Evolutionary conservation across 257 asterid species (phyloP), one percentile per base, ranked within the genome.

Genomic region (Asclepias syriaca): DNA sequence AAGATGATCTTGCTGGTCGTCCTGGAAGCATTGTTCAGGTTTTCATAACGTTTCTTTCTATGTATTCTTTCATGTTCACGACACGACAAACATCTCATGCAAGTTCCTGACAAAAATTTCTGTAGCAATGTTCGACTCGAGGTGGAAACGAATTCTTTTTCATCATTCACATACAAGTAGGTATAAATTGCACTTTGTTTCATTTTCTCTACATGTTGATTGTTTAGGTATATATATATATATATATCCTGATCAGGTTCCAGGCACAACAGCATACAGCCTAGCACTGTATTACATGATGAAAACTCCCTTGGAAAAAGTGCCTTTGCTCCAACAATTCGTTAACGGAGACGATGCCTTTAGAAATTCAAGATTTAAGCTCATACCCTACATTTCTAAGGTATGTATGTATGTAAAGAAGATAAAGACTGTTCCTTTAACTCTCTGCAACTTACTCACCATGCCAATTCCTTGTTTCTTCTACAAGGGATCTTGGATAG

Each of bases 401-500:
- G 96, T 89, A 32, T 24, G 57, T 2, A 32, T 24, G 57, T 2
- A 14, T 60, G 18, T 32, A 61, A 63, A 34, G 22, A 22, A 61
- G 22, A 34, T 37, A 0, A 50, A 49, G 32, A 27, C 32, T 22
- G n/a, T 50, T 45, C 66, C 65, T 43, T 34, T 39, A 21, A 13
- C 14, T 34, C 14, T 34, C 7, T 37, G 15, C 40, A 6, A 39
- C 21, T 48, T 58, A 50, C 69, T 60, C 37, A 37, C 68, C 21
- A 24, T 24, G 27, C 27, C 27, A 24, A 24, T 24, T 24, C 27
- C 27, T 24, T 24, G 27, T 0, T 6, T 18, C 19, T n/a, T 40
- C 58, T 72, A 2, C 40, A 39, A 93, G 97, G 98, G 97, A 68
- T 91, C 97, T 56, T 93, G 98, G 98, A 89, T 93, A 85, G 96